Conservation (phyloP, 2,329 filamentous ascomycete genomes). For the Exophiala sp. region DNA sequence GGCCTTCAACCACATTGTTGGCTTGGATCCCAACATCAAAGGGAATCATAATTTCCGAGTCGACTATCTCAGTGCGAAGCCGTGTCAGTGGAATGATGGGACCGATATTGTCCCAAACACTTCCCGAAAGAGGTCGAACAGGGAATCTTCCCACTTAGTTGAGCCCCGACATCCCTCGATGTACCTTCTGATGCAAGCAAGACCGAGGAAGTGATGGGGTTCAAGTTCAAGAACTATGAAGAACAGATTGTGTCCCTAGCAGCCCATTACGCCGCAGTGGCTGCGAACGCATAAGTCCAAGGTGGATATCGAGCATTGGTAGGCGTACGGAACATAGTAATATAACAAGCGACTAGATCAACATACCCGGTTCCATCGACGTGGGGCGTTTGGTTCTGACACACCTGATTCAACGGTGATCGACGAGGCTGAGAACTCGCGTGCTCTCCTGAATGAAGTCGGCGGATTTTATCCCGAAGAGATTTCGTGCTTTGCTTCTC, state of each 20-base stretch:
- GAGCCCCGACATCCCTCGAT: constrained; percentile 54
- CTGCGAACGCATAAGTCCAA: constrained; percentile 1
- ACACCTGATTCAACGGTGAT: no score
- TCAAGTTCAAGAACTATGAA: constrained; percentile 40
- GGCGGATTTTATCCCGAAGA: no score
- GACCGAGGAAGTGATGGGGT: constrained; percentile 39
- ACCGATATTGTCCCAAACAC: constrained; percentile 41
- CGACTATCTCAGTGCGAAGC: constrained; percentile 10
- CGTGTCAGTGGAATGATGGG: constrained; percentile 38
- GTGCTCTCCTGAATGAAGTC: no score
- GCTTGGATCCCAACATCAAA: constrained; percentile 24
- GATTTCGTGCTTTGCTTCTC: no score
- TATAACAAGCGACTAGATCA: no score
- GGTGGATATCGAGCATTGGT: no score
- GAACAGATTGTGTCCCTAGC: constrained; percentile 31
- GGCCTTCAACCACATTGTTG: constrained; percentile 32
- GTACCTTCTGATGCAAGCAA: constrained; percentile 47
- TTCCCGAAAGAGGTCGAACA: constrained; percentile 39
- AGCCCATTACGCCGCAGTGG: constrained; percentile 16
- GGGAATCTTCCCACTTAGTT: constrained; percentile 43
- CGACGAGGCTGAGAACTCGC: no score
- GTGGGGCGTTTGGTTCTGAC: no score
- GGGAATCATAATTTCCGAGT: constrained; percentile 21
- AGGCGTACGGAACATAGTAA: no score
- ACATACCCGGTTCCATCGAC: no score